Base-by-base conservation (phyloP, 371 early-diverging fungal species). In the Mortierella sp. region DNA sequence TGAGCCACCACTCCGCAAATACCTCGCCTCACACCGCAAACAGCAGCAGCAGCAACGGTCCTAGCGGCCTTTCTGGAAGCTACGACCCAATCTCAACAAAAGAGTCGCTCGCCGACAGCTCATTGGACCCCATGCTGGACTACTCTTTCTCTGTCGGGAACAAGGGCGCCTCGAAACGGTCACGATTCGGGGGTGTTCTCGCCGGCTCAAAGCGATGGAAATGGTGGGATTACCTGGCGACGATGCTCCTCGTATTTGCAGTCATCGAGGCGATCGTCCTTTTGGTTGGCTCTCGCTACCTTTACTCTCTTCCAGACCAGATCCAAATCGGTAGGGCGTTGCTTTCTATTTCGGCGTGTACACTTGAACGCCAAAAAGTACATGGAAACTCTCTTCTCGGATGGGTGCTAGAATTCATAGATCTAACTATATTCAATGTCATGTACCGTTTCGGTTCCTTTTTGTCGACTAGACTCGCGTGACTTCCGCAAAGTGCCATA, bases 201-300 rank as follows among this genome's bases (percentile, higher is more conserved):
- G 58, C 47, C 0, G 67, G 67, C n/a, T 45, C 53, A 26, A 79
- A 57, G 51, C 66, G 74, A 64, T 88, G 87, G 86, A 84, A 81
- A 28, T 89, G 89, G 89, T 89, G 87, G 88, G 80, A 85, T 58
- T 71, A 81, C 37, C 63, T 83, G 12, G 72, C 74, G 7, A 57
- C 82, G 2, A 60, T 84, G n/a, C 71, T 86, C 11, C 19, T 84
- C 9, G n/a, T 82, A 5, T 74, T 87, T 57, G 84, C 81, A 0
- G 44, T 85, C 18, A 51, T 82, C 16, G 82, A 89, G 61, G 56
- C 82, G 1, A 48, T 81, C 11, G 68, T 83, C 14, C 70, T 87
- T 11, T 28, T 81, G 43, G 64, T 81, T 25, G 84, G 86, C 30
- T 85, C 83, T 55, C 74, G 60, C 19, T 52, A 79, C 26, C 81